phyloP scores from a whole-genome alignment of 139 green algal species.

The Microglena sp. region DNA sequence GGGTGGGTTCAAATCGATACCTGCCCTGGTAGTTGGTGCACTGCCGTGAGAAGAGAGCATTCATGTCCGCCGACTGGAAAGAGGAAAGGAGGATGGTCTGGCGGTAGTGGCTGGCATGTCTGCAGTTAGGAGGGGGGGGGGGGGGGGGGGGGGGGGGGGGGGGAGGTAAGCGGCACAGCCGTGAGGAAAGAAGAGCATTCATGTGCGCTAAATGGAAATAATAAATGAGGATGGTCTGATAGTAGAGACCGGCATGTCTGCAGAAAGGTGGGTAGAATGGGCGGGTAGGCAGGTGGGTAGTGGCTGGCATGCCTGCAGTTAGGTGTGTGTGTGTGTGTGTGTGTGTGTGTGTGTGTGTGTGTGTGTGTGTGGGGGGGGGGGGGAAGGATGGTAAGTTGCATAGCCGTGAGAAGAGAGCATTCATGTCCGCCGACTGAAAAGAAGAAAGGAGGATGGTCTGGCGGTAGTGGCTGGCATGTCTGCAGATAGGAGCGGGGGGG shows the following conservation, averaged over 20 bases:
- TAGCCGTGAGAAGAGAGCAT: conserved; percentile 47
- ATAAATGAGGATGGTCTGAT: conserved; percentile 82
- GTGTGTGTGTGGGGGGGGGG: not conserved
- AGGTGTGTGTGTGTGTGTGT: conserved; percentile 8
- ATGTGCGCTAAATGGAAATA: conserved; percentile 64
- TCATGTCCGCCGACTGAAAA: conserved; percentile 68
- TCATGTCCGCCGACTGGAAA: conserved; percentile 68
- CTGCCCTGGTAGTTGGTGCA: conserved; percentile 48
- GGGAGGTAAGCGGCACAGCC: too few species aligned
- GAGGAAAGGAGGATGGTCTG: conserved; percentile 81
- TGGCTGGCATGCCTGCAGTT: not conserved
- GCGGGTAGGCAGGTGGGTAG: not conserved
- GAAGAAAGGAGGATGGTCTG: conserved; percentile 81
- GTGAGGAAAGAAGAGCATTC: conserved; percentile 65
- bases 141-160: too few species aligned
- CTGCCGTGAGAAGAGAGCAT: conserved; percentile 47
- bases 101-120: conserved; percentile 16
- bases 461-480: conserved; percentile 16
- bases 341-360: conserved; percentile 8
- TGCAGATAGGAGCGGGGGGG: too few species aligned
- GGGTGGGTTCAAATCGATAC: conserved; percentile 25
- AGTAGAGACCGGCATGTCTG: not conserved
- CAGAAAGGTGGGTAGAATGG: too few species aligned
- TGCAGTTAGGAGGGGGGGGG: too few species aligned
- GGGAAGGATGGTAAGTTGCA: too few species aligned